Conservation (phyloP, 2,329 filamentous ascomycete species). For the Colletotrichum sp. region DNA sequence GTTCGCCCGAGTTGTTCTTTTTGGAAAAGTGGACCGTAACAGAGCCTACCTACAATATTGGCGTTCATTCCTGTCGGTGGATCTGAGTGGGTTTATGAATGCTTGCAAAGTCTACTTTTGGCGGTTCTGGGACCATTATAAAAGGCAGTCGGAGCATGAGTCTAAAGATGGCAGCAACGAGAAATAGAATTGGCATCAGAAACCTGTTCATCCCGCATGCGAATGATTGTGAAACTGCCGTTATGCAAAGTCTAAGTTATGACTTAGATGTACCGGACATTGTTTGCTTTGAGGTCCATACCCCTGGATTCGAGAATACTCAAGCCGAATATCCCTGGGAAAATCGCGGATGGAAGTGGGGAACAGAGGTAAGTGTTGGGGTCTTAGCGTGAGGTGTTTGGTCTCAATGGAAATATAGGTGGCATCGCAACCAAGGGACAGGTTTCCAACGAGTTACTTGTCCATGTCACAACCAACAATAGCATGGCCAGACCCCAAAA, state of each 20-base stretch:
- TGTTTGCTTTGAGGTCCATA: neutral
- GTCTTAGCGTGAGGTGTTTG: too few species aligned
- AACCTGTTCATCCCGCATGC: neutral
- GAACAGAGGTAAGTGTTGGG: fast-evolving
- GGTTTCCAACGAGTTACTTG: too few species aligned
- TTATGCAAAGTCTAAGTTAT: fast-evolving
- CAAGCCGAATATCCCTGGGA: fast-evolving
- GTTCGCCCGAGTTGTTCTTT: fast-evolving
- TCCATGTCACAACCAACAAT: too few species aligned
- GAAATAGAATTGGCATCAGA: neutral
- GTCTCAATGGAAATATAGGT: too few species aligned
- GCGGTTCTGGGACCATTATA: neutral
- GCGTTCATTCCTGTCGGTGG: neutral
- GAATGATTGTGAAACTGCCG: neutral
- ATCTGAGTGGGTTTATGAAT: neutral
- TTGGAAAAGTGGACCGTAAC: too few species aligned
- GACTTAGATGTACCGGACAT: fast-evolving
- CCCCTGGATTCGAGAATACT: neutral
- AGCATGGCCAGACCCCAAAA: too few species aligned
- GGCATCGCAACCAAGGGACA: too few species aligned
- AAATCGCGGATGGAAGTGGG: neutral
- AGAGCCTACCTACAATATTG: too few species aligned
- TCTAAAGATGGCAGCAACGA: fast-evolving
- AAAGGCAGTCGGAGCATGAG: neutral
- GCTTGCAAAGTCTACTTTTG: neutral